A percentile compares a stretch with the other conserved stretches of the same genome.
phyloP scores from a whole-genome alignment of 2,329 filamentous ascomycete species.

The Fusarium succisae region DNA sequence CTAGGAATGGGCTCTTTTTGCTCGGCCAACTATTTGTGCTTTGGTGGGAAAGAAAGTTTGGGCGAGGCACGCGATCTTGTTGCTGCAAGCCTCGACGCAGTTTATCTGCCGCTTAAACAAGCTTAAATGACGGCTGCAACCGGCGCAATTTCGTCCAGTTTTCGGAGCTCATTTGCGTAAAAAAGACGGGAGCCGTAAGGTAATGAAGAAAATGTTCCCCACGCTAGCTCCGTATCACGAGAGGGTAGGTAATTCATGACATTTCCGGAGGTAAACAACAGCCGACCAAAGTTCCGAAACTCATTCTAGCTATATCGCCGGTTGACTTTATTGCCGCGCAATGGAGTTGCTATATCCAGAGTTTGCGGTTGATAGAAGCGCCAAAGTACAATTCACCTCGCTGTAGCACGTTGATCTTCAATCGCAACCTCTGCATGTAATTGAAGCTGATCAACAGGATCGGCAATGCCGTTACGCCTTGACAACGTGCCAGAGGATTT shows the following conservation, averaged over 20 bases:
- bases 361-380: not conserved
- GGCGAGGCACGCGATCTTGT: slow-evolving; percentile 1
- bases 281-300: not conserved
- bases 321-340: not conserved
- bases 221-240: not conserved
- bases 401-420: not conserved
- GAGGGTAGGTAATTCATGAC: not conserved
- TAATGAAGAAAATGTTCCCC: not conserved
- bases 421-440: not conserved
- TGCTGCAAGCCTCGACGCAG: not conserved
- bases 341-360: not conserved
- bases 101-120: slow-evolving; percentile 26
- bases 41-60: not conserved
- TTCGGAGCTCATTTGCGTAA: not conserved
- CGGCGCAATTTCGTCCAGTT: not conserved
- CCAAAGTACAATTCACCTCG: not conserved
- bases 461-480: not conserved
- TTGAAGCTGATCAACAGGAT: slow-evolving; percentile 9
- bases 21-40: not conserved
- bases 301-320: not conserved
- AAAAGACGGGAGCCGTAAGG: not conserved
- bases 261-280: not conserved
- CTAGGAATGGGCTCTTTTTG: not conserved
- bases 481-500: slow-evolving; percentile 2
- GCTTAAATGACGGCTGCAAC: slow-evolving; percentile 24